Conservation (phyloP, 1,139 yeast genomes). For the Pichia sp. region DNA sequence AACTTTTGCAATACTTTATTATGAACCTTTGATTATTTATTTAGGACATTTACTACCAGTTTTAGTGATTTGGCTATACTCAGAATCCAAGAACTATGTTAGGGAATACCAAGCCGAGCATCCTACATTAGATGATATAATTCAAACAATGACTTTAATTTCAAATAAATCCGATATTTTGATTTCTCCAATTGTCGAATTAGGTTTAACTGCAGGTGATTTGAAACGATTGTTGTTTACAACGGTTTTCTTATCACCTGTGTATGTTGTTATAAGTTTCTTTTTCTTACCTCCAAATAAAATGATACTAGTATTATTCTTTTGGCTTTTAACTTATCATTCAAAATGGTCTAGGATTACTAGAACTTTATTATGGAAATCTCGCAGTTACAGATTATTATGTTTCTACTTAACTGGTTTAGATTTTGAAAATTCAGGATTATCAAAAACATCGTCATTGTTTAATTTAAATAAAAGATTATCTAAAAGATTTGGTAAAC, state of each 20-base stretch:
- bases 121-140: slow-evolving; percentile 84
- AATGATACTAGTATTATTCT: slow-evolving; percentile 54
- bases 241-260: slow-evolving; percentile 76
- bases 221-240: slow-evolving; percentile 75
- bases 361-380: slow-evolving; percentile 76
- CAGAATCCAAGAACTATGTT: slow-evolving; percentile 46
- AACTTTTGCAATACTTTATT: slow-evolving; percentile 59
- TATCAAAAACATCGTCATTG: slow-evolving; percentile 25
- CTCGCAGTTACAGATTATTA: slow-evolving; percentile 59
- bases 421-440: slow-evolving; percentile 58
- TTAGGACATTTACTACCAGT: slow-evolving; percentile 76
- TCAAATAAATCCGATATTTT: slow-evolving; percentile 72
- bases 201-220: slow-evolving; percentile 69
- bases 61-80: slow-evolving; percentile 58
- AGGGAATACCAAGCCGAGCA: slow-evolving; percentile 51
- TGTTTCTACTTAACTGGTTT: slow-evolving; percentile 82
- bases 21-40: slow-evolving; percentile 65
- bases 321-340: slow-evolving; percentile 72
- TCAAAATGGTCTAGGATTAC: slow-evolving; percentile 79
- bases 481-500: slow-evolving; percentile 16
- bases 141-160: slow-evolving; percentile 71
- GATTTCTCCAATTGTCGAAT: slow-evolving; percentile 66
- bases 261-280: slow-evolving; percentile 63
- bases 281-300: slow-evolving; percentile 66
- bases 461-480: slow-evolving; percentile 33